Evolutionary conservation across 1,284 basidiomycete genomes (phyloP), one percentile per base, ranked within the genome.

Genomic region (Termitomyces sp.): DNA sequence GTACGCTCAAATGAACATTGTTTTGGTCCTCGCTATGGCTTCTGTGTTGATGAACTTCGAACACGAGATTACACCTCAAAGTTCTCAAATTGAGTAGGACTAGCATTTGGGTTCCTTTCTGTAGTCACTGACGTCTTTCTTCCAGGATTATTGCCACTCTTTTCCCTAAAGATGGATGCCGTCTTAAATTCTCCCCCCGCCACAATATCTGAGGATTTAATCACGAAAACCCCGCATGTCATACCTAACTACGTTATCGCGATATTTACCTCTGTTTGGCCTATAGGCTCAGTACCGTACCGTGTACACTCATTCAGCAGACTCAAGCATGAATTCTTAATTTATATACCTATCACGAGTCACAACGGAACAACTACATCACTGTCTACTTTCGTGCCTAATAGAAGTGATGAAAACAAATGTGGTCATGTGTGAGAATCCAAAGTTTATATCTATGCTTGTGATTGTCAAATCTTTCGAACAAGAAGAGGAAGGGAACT

Each of bases 1-100:
- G 71, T 98, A 99, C 69, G 94, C 94, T 40, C 82, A 82, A 63
- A 88, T 94, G 85, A 96, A 98, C 72, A 92, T 98, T 53, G 88
- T 83, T 1, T 80, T 95, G 21, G 87, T 90, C 3, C 78, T 98
- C 28, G 94, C 90, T 6, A 87, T 86, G n/a, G 95, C 95, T 0
- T 82, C 83, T 48, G 81, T 86, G 47, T 75, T 88, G 67, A 84
- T 95, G 78, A 80, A 97, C 70, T 98, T 90, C 84, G 84, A 95
- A 62, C 96, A 99, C 70, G 82, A 90, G 60, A 57, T 82, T 30
- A 99, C 97, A 2, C 80, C 83, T 1, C 69, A 83, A 59, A 93
- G 90, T 62, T 81, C 93, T 34, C 82, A 94, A 73, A 85, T 97
- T 60, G 81, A 91, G 88, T 91, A 67, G 67, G 88, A 84, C 4